These are phyloP conservation scores for Friedmanniomyces endolithicus DNA, from an alignment of 495 filamentous ascomycete genomes.

Conservation along the genomic window DNA sequence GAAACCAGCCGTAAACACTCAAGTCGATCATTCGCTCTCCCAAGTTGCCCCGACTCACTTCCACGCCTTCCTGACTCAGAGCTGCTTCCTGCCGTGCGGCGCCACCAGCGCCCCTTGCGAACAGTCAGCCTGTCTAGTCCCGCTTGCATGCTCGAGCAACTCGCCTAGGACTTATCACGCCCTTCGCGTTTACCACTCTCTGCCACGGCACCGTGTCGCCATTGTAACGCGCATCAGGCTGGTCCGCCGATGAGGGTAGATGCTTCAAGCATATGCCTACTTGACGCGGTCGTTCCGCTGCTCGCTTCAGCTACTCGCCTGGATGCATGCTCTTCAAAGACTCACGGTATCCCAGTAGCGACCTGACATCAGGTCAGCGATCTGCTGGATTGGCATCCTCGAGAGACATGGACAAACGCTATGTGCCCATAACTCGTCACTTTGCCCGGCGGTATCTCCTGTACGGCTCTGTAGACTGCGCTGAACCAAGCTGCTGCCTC, in stretches of 20 bases:
- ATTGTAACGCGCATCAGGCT: conserved; percentile 43
- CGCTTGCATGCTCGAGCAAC: conserved; percentile 7
- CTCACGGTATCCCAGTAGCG: conserved; percentile 67
- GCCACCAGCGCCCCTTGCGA: conserved; percentile 24
- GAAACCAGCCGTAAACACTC: conserved; percentile 30
- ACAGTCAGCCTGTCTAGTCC: not conserved
- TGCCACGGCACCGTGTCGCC: conserved; percentile 83
- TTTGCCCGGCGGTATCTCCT: conserved; percentile 68
- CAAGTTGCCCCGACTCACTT: conserved; percentile 26
- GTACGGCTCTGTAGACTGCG: conserved; percentile 71
- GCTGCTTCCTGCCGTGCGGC: conserved; percentile 28
- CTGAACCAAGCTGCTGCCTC: conserved; percentile 76
- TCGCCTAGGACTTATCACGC: conserved; percentile 71
- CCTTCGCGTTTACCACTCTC: conserved; percentile 76
- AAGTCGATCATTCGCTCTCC: conserved; percentile 29
- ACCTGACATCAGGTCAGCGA: no score
- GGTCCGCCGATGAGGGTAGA: conserved; percentile 42
- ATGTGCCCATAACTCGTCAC: conserved; percentile 90
- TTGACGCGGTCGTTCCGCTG: conserved; percentile 36
- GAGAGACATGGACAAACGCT: no score
- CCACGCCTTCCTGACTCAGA: conserved; percentile 26
- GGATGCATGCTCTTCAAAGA: conserved; percentile 1
- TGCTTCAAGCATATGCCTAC: conserved; percentile 83
- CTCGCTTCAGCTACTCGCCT: conserved; percentile 4
- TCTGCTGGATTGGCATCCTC: no score